phyloP scores from a whole-genome alignment of 306 rosid species.

The Prosopis cineraria region DNA sequence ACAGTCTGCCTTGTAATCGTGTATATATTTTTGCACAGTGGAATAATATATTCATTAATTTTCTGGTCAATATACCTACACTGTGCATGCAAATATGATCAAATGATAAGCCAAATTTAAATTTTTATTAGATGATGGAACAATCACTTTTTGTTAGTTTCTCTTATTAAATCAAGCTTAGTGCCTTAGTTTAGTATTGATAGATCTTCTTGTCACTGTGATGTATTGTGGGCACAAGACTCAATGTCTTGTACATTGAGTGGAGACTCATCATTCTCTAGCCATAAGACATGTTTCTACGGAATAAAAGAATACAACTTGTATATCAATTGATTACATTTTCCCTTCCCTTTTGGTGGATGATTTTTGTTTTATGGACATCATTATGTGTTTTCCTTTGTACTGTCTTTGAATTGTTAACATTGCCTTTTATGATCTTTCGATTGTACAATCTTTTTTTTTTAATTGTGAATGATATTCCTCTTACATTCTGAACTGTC shows the following conservation, averaged over 20 bases:
- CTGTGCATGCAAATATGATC: background rate
- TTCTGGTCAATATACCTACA: no score
- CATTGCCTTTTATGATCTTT: background rate
- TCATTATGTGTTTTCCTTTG: background rate
- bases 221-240: background rate
- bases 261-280: background rate
- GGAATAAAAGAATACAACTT: background rate
- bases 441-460: background rate
- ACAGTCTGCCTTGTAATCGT: no score
- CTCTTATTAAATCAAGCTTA: background rate
- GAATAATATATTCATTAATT: no score
- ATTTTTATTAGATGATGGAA: background rate
- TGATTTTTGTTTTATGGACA: background rate
- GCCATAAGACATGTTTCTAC: background rate
- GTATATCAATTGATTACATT: background rate
- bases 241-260: constrained; percentile 5
- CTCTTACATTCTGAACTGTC: background rate
- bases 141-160: background rate
- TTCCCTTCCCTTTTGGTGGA: background rate
- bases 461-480: background rate
- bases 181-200: background rate
- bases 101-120: background rate
- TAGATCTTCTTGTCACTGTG: constrained; percentile 9
- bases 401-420: background rate
- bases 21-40: no score